A percentile compares a stretch with the other conserved stretches of the same genome.
Conservation (phyloP, 768 basidiomycete genomes). For the Russula dissimulans region DNA sequence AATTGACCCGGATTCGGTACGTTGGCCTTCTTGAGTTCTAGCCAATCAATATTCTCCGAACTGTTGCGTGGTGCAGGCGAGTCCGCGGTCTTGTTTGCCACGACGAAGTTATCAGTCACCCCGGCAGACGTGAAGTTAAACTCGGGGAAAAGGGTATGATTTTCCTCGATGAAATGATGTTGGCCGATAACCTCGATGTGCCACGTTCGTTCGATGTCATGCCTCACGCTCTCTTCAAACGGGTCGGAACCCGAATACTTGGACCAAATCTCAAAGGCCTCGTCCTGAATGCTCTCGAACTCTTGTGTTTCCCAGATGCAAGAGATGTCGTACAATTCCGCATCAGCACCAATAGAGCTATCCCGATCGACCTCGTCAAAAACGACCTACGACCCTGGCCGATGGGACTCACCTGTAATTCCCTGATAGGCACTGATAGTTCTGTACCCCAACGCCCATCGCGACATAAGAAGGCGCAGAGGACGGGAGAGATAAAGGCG, state of each 20-base stretch:
- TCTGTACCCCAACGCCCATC: constrained; percentile 1
- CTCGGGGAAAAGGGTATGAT: neutral
- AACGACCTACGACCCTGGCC: neutral
- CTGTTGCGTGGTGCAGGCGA: neutral
- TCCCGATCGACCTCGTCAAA: neutral
- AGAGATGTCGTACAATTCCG: constrained; percentile 12
- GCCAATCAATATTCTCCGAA: constrained; percentile 6
- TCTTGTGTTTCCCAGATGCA: neutral
- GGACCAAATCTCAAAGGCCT: neutral
- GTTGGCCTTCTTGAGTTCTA: neutral
- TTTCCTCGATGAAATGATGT: constrained; percentile 8
- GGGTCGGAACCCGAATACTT: neutral
- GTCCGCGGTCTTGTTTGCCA: neutral
- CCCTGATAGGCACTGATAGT: neutral
- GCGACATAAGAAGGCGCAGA: neutral
- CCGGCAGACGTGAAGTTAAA: constrained; percentile 12
- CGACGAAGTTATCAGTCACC: neutral
- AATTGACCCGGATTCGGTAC: neutral
- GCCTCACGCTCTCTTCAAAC: neutral
- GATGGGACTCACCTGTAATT: constrained; percentile 2
- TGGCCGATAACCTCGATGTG: neutral
- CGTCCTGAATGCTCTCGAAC: neutral
- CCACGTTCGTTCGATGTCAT: neutral
- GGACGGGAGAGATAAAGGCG: neutral
- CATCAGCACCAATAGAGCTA: constrained; percentile 14